Base-by-base conservation (phyloP, 2,329 filamentous ascomycete species). In the Cercospora zeina region DNA sequence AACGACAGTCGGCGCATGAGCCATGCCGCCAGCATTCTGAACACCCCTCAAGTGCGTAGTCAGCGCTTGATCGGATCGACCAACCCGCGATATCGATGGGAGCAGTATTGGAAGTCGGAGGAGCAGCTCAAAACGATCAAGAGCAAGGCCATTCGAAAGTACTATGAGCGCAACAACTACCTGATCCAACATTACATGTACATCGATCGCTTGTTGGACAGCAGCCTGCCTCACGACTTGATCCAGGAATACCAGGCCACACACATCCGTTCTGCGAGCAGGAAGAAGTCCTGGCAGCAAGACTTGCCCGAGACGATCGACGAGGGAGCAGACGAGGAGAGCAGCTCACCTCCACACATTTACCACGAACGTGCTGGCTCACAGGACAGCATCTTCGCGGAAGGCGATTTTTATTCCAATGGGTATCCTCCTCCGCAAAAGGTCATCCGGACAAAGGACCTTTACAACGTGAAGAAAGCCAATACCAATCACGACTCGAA, bases 121-220 rank as follows among this genome's bases (percentile, higher is more conserved):
- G 87, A 89, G 30, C 83, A 96, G 73, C 79, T 97, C 66, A 84
- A 84, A 67, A 73, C 77, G 61, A 88, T 96, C 83, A 85, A 83
- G 72, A 88, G 86, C 73, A 89, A 88, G 74, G 82, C 86, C n/a
- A 76, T 96, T 63, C 89, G 92, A 51, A 73, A 88, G 71, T 97
- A 96, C 78, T 96, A 97, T 73, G 88, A 96, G 79, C 86, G 90
- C 47, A 93, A 88, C 73, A 97, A 97, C 77, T 87, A 88, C 68
- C 81, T 97, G 47, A 87, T 97, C 62, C 90, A 95, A 75, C 89
- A 96, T 74, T 97, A 97, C 75, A 82, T 96, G 66, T 97, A 96
- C 75, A 96, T 97, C 70, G 93, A 97, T 77, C 86, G 89, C 57
- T 81, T 97, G 61, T 83, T 97, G 64, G 92, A 96, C 77, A 96